Evolutionary conservation across 352 stramenopile species (phyloP).

Genomic region (Globisporangium spinosum): DNA sequence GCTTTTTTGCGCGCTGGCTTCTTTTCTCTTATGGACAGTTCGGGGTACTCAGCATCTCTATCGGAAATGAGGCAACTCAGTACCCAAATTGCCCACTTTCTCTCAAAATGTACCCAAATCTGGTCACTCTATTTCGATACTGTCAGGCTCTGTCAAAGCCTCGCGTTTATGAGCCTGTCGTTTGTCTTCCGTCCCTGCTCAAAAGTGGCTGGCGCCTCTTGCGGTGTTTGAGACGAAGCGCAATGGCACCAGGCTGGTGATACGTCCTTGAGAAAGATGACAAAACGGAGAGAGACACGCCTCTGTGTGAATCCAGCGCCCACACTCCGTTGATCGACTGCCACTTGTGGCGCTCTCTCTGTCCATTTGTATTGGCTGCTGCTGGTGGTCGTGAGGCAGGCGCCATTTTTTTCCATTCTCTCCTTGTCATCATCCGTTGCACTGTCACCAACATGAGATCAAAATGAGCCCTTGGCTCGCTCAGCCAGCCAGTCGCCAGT

Average conservation of each 20-base stretch:
- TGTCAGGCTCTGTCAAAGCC: not conserved
- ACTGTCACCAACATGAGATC: not conserved
- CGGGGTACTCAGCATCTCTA: not conserved
- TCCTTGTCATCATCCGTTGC: not conserved
- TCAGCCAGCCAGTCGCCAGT: not conserved
- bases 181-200: not conserved
- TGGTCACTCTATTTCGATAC: not conserved
- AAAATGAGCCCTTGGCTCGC: constrained; percentile 2
- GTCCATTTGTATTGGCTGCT: too few relatives aligned
- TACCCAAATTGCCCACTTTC: not conserved
- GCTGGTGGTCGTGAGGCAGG: not conserved
- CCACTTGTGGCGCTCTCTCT: too few relatives aligned
- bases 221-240: constrained; percentile 5
- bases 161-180: not conserved
- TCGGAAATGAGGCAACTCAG: not conserved
- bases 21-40: not conserved
- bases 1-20: not conserved
- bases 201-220: not conserved
- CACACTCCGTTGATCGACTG: not conserved
- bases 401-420: not conserved
- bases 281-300: not conserved
- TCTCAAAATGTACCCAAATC: not conserved
- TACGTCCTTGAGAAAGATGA: not conserved
- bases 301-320: not conserved
- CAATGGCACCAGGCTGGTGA: not conserved